Evolutionary conservation across 257 asterid genomes (phyloP), one percentile per base, ranked within the genome.

Genomic region (Plectranthus barbatus): DNA sequence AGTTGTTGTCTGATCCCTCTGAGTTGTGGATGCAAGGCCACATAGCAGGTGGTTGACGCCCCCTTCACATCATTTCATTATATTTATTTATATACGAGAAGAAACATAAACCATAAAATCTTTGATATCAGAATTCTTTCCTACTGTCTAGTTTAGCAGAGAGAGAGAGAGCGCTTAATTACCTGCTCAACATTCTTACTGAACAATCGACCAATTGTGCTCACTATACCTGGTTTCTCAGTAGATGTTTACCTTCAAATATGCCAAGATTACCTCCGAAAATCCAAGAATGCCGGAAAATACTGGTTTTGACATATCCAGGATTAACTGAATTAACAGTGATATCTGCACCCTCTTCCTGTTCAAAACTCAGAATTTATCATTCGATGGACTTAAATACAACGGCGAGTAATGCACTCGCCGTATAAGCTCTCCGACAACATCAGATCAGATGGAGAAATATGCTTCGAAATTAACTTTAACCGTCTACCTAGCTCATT

Each of bases 261-360:
- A n/a, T n/a, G n/a, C n/a, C n/a, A n/a, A 31, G 59, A 56, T 72
- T 77, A 74, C 93, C 91, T 72, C 76, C 77, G 31, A 80, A 51
- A 67, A 81, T 55, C 49, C 94, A 91, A 41, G 72, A 20, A 70
- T 82, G 73, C 9, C 86, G 83, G 69, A 85, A 85, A 77, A 87
- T 83, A 75, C 84, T 87, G 72, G 96, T 90, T 7, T 82, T 56
- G 72, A 87, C 62, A 4, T 71, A 39, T 76, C 97, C 97, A 17
- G 97, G 97, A 79, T 91, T 95, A 70, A 87, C 81, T 15, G 96
- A 87, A 60, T 91, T 91, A 42, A 86, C 89, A 41, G 94, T 87
- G 69, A 91, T 73, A 10, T 87, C 82, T 17, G 69, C 87, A 55
- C 84, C 93, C 4, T 83, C 95, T 76, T 87, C 89, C 95, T 90